Evolutionary conservation across 345 rosid species (phyloP), one percentile per base, ranked within the genome.

Genomic region (Hibiscus syriacus): DNA sequence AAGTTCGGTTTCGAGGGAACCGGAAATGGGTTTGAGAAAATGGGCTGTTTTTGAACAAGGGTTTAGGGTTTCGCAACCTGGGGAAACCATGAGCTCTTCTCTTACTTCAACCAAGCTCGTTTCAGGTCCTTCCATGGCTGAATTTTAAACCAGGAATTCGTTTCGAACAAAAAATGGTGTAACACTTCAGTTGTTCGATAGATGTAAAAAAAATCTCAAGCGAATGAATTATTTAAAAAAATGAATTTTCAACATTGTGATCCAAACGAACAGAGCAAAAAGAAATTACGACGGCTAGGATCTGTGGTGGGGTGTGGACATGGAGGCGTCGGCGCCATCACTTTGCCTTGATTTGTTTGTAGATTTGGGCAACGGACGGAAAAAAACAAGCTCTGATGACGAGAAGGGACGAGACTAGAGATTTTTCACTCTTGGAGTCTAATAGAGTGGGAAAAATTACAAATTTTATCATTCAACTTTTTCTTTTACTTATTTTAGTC

Each of bases 231-330:
- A 4, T 36, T 36, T 36, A 7, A 3, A 13, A 43, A 12, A 8
- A 39, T 3, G 25, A 49, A 49, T 0, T 7, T 19, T 19, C 6
- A 50, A 17, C 17, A 16, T 22, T 11, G 29, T 16, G 6, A 17
- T 8, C 2, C 12, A 10, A 9, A 27, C 0, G 4, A 45, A 45
- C 1, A 17, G 39, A 3, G 26, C 46, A 23, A 50, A 43, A 54
- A 32, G 25, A 75, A 67, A 46, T 39, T 81, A 91, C 93, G 69
- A 85, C 78, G 50, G 95, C 90, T 11, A 88, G 89, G 45, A 92
- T 75, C 86, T 67, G 83, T 83, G 70, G 95, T 92, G 65, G 92
- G 82, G 86, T 86, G 85, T 41, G 86, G 92, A 46, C 89, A 87
- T 45, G 88, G 90, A 72, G 89, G 92, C 2, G 84, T 81, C 54